phyloP scores from a whole-genome alignment of 805 yeast species.

The Cyberlindnera japonica region DNA sequence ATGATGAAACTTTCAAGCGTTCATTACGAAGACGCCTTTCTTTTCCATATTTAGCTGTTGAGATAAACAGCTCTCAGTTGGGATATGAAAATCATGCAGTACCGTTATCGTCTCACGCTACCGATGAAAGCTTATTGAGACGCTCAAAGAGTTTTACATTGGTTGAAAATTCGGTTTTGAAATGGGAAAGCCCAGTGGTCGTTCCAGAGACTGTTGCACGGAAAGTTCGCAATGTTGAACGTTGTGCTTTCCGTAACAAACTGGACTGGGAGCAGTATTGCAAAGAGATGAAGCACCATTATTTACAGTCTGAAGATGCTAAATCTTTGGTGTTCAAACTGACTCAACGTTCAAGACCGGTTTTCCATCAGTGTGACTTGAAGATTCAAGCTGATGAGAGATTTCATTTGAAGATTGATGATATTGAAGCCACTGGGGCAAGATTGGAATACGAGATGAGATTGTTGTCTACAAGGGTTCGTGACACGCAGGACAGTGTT shows the following conservation, averaged over 20 bases:
- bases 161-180: slow-evolving; percentile 23
- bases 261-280: neutral
- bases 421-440: slow-evolving; percentile 53
- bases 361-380: slow-evolving; percentile 20
- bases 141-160: slow-evolving; percentile 37
- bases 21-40: slow-evolving; percentile 33
- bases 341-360: slow-evolving; percentile 18
- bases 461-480: slow-evolving; percentile 53
- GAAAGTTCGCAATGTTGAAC: slow-evolving; percentile 10
- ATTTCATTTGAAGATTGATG: slow-evolving; percentile 39
- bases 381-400: slow-evolving; percentile 28
- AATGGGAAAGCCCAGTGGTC: slow-evolving; percentile 13
- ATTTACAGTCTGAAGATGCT: slow-evolving; percentile 1
- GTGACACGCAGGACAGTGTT: slow-evolving; percentile 64
- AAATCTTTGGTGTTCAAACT: slow-evolving; percentile 5
- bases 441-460: slow-evolving; percentile 64
- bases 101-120: slow-evolving; percentile 2
- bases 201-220: slow-evolving; percentile 14
- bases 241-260: neutral
- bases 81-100: slow-evolving; percentile 24
- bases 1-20: slow-evolving; percentile 14
- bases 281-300: slow-evolving; percentile 4
- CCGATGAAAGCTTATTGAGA: slow-evolving; percentile 16
- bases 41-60: slow-evolving; percentile 35
- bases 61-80: slow-evolving; percentile 30